A percentile compares a stretch with the other conserved stretches of the same genome.
These are phyloP conservation scores for Pleurotus salmoneostramineus DNA, from an alignment of 768 basidiomycete species.

Conservation along the genomic window DNA sequence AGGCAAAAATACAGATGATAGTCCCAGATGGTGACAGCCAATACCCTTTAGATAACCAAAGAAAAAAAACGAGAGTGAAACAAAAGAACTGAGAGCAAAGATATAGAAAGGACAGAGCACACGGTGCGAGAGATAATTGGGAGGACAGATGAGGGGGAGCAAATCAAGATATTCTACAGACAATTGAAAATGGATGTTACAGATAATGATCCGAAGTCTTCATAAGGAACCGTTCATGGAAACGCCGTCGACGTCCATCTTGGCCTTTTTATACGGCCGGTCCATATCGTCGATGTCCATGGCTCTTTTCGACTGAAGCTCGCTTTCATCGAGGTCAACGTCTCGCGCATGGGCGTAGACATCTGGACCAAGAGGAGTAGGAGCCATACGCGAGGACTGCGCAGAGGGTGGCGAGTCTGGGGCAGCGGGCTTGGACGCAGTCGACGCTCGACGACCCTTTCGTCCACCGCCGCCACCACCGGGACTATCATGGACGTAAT, in stretches of 20 bases:
- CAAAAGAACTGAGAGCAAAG: neutral
- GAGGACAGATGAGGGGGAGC: neutral
- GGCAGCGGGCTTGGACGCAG: conserved; percentile 40
- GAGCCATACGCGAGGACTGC: conserved; percentile 52
- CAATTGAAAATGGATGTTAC: conserved; percentile 13
- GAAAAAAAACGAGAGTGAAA: neutral
- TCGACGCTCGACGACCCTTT: conserved; percentile 53
- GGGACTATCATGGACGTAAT: conserved; percentile 67
- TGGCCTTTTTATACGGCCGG: conserved; percentile 69
- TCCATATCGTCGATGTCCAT: conserved; percentile 47
- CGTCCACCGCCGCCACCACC: conserved; percentile 29
- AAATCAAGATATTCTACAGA: conserved; percentile 30
- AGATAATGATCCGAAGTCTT: conserved; percentile 25
- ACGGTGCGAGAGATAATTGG: neutral
- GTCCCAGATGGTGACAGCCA: conserved; percentile 10
- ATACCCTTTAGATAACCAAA: conserved; percentile 4
- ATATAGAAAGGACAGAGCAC: neutral
- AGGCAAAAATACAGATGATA: conserved; percentile 20
- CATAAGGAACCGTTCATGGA: conserved; percentile 52
- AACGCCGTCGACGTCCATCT: conserved; percentile 45
- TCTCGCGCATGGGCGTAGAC: conserved; percentile 33
- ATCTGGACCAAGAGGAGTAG: conserved; percentile 32
- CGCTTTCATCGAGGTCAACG: conserved; percentile 35
- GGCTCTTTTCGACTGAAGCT: conserved; percentile 57
- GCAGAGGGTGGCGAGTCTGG: conserved; percentile 44